Evolutionary conservation across 208 protist genomes (phyloP), one percentile per base, ranked within the genome.

Genomic region (Porcisia deanei): DNA sequence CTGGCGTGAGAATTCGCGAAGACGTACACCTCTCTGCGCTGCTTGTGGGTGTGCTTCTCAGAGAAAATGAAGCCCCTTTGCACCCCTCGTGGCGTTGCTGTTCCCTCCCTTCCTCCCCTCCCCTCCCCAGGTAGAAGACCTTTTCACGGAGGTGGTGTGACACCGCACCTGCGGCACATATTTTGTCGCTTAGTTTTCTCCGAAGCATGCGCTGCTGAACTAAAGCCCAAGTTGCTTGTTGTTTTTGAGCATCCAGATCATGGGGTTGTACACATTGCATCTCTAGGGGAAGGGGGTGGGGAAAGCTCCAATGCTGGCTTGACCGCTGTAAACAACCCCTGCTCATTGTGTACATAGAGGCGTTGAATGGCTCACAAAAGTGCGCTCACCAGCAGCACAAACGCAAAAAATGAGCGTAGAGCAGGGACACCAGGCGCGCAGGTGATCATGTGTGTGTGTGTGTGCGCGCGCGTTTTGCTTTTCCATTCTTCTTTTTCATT

Each of bases 1-100:
- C 77, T 96, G n/a, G 94, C 92, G 39, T 97, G 81, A 75, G n/a
- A 1, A 2, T 18, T 52, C 20, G 18, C 22, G 41, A 18, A 43
- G 4, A 1, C 4, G 22, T 16, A 6, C 22, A 47, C 10, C 63
- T 16, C 6, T 37, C 20, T n/a, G 34, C 7, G 1, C 25, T n/a
- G 41, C 20, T n/a, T 12, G 7, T n/a, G 20, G 6, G 22, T 45
- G 39, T 22, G 20, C 22, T 2, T 2, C 63, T 34, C 8, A 1
- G 34, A 43, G 9, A 43, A 20, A 52, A 5, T 49, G 63, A 5
- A 34, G 20, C 37, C 37, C 4, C 60, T 65, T 20, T 45, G 14
- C n/a, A 12, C 8, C 22, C 12, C 18, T 16, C 7, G 22, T 5
- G 41, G 7, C 41, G 16, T 5, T 34, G 22, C 22, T 34, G 16